Percentiles rank a stretch among this genome's conserved stretches.
These are phyloP conservation scores for Sordariomycetes sp. DNA, from an alignment of 2,329 filamentous ascomycete genomes.

Conservation along the genomic window DNA sequence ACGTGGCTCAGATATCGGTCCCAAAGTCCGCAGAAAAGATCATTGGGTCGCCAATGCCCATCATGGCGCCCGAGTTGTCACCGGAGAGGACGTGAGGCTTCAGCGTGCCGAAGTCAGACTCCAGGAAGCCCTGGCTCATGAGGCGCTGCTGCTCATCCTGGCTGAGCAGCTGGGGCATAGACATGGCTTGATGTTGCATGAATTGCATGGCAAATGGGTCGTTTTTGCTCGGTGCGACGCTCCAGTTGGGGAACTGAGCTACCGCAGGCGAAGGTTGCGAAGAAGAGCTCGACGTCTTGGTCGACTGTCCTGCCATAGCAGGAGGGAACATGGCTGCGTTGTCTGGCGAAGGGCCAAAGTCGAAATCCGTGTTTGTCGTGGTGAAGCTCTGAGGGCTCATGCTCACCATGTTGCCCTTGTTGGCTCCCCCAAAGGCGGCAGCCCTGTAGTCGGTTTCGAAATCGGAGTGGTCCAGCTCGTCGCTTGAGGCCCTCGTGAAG, in stretches of 20 bases:
- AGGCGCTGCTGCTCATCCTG: conserved; percentile 1
- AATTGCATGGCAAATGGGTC: conserved; percentile 24
- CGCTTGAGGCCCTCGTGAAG: conserved; percentile 44
- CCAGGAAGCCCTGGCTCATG: conserved; percentile 34
- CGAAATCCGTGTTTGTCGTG: conserved; percentile 22
- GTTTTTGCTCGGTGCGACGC: too few relatives aligned
- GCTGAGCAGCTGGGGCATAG: conserved; percentile 26
- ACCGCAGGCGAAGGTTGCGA: too few relatives aligned
- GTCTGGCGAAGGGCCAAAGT: conserved; percentile 22
- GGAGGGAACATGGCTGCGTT: conserved; percentile 24
- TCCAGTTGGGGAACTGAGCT: too few relatives aligned
- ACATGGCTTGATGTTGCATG: conserved; percentile 28
- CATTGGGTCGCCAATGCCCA: conserved; percentile 49
- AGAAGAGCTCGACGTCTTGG: too few relatives aligned
- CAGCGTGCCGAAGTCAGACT: conserved; percentile 43
- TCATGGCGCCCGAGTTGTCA: conserved; percentile 44
- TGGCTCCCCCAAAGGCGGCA: conserved; percentile 30
- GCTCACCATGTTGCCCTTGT: conserved; percentile 30
- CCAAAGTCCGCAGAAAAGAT: conserved; percentile 36
- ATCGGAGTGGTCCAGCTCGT: conserved; percentile 47
- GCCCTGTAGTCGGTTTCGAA: conserved; percentile 45
- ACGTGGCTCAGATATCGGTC: background rate
- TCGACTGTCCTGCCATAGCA: too few relatives aligned
- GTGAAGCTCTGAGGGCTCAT: conserved; percentile 46
- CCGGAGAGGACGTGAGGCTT: conserved; percentile 46